Base-by-base conservation (phyloP, 495 filamentous ascomycete species). In the Penicillium malachiteum region DNA sequence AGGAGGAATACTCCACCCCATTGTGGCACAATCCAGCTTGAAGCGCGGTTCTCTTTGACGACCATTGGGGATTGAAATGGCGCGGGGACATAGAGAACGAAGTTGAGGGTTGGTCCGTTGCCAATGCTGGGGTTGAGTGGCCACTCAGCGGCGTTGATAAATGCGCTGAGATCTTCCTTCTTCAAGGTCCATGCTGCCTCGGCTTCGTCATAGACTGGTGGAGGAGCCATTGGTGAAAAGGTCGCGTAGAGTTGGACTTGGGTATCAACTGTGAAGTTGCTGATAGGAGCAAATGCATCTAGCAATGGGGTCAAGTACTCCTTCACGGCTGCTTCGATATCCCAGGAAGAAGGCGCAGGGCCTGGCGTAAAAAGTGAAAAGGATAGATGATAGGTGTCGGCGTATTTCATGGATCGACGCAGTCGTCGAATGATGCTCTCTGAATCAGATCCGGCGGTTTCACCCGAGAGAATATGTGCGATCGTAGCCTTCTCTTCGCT, bases 111-210 rank as follows among this genome's bases (percentile, higher is more conserved):
- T 34, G 94, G 93, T 2, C 92, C 92, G 30, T 79, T 85, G 34
- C 93, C 95, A 60, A 97, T 96, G 65, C 91, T 96, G 13, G 94
- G 94, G 60, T 87, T 92, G 26, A 98, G 73, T 0, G 94, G 94
- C 94, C 94, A 98, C 73, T 98, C 95, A 7, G 94, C 94, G 32
- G 91, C 92, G 63, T 98, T 98, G 71, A 97, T 91, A 66, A 98
- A 98, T 32, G 87, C 90, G 44, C 89, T 90, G 7, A 98, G 80
- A 64, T 96, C 92, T 64, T 96, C 88, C 65, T 90, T 91, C 60
- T 83, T 86, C 11, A 97, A 68, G 3, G 88, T 82, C 82, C 87
- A 90, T 5, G 78, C 71, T 9, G 74, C 73, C 26, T 71, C 68
- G 1, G 68, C 38, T 34, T 78, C 71, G 44, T 87, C 80, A 57